Conservation (phyloP, 1,284 basidiomycete species). For the Porodaedalea pini region DNA sequence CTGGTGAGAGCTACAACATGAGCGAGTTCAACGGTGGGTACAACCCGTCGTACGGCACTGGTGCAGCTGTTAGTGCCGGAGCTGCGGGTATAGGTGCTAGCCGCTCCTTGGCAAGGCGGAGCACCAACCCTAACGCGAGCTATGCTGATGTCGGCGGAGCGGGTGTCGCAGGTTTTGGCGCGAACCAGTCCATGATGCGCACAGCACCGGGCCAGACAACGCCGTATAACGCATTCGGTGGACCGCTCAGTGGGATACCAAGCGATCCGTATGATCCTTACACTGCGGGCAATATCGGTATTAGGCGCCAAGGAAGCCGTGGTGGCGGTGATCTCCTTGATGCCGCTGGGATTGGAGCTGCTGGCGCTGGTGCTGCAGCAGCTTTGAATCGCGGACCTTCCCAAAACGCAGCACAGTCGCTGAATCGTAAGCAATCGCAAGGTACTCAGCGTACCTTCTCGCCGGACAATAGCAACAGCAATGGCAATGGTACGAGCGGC, state of each 20-base stretch:
- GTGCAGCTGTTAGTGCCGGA: slow-evolving; percentile 26
- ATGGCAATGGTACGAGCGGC: slow-evolving; percentile 20
- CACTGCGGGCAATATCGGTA: slow-evolving; percentile 24
- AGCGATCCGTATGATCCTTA: slow-evolving; percentile 19
- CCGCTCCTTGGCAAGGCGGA: slow-evolving; percentile 26
- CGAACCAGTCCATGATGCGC: slow-evolving; percentile 19
- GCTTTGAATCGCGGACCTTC: slow-evolving; percentile 18
- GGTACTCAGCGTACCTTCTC: slow-evolving; percentile 13
- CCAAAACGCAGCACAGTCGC: slow-evolving; percentile 7
- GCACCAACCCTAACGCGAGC: slow-evolving; percentile 5
- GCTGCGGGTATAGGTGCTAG: slow-evolving; percentile 27
- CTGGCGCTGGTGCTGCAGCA: slow-evolving; percentile 4
- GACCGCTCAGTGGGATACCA: slow-evolving; percentile 29
- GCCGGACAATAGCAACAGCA: slow-evolving; percentile 14
- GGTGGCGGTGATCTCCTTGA: slow-evolving; percentile 30
- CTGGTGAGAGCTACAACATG: slow-evolving; percentile 47
- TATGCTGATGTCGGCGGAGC: background rate
- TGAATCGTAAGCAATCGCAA: slow-evolving; percentile 8
- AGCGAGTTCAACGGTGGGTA: slow-evolving; percentile 38
- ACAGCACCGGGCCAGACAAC: slow-evolving; percentile 27
- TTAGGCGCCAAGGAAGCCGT: slow-evolving; percentile 18
- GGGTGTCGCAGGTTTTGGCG: slow-evolving; percentile 13
- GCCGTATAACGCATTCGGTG: slow-evolving; percentile 36
- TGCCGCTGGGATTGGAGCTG: slow-evolving; percentile 20
- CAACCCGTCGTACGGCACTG: slow-evolving; percentile 1